Percentiles rank a stretch among this genome's conserved stretches.
Conservation (phyloP, 2,329 filamentous ascomycete species). For the Beauveria rudraprayagi region DNA sequence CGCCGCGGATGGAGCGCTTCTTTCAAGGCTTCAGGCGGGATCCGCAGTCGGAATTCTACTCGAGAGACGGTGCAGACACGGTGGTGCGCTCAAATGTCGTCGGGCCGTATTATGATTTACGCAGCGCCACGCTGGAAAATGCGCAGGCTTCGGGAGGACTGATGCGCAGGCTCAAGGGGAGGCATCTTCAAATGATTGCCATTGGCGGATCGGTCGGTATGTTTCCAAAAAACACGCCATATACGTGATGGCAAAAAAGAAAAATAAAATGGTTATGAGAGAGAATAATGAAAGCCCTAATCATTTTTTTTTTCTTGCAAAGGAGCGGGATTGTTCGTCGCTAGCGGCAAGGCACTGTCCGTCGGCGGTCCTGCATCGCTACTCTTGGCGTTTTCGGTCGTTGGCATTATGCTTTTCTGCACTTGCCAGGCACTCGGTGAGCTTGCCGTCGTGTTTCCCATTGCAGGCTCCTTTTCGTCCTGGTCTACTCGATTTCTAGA, state of each 20-base stretch:
- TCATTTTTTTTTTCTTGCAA: neutral
- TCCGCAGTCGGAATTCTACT: conserved; percentile 6
- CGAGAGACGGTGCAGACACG: neutral
- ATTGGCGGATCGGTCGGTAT: conserved; percentile 75
- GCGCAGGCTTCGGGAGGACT: conserved; percentile 5
- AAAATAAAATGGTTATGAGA: no score
- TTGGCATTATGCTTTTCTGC: conserved; percentile 76
- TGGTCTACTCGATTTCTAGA: conserved; percentile 82
- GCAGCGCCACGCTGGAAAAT: conserved; percentile 6
- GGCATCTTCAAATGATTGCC: conserved; percentile 88
- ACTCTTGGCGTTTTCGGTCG: conserved; percentile 60
- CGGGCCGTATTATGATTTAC: conserved; percentile 9
- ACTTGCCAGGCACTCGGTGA: conserved; percentile 81
- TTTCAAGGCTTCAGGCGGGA: conserved; percentile 8
- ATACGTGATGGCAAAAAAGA: no score
- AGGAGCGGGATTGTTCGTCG: conserved; percentile 66
- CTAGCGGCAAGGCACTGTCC: conserved; percentile 58
- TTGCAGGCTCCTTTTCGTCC: conserved; percentile 75
- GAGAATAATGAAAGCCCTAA: neutral
- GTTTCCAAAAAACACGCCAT: neutral
- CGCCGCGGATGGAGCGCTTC: conserved; percentile 4
- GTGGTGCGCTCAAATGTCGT: neutral
- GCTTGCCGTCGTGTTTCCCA: conserved; percentile 73
- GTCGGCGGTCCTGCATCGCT: conserved; percentile 64
- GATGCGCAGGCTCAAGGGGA: conserved; percentile 47